These are phyloP conservation scores for Aristolochia contorta DNA, from an alignment of 164 flowering plant species.

Conservation along the genomic window DNA sequence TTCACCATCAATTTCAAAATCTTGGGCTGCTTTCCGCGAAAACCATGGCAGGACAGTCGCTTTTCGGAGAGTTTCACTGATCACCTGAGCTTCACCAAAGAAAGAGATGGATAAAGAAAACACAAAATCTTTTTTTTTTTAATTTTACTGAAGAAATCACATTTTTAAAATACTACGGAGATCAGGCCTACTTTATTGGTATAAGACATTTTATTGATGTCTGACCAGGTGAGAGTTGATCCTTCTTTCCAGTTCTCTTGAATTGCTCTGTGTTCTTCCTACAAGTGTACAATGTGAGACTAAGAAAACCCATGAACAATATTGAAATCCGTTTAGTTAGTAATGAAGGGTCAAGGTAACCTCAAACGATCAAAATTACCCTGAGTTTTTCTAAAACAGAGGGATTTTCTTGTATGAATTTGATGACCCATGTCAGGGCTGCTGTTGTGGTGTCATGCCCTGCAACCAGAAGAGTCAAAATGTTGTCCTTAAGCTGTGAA, in stretches of 20 bases:
- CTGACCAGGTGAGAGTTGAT: slow-evolving; percentile 41
- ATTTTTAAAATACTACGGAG: neutral
- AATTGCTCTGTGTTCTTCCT: slow-evolving; percentile 46
- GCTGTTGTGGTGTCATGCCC: slow-evolving; percentile 79
- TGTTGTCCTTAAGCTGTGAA: slow-evolving; percentile 52
- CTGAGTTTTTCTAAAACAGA: slow-evolving; percentile 35
- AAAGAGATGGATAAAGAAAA: neutral
- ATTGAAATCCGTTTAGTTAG: neutral
- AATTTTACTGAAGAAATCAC: neutral
- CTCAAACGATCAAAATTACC: slow-evolving; percentile 16
- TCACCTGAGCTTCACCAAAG: slow-evolving; percentile 26
- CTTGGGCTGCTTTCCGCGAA: slow-evolving; percentile 64
- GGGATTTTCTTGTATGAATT: slow-evolving; percentile 58
- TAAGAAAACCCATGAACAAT: neutral
- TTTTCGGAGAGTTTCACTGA: slow-evolving; percentile 51
- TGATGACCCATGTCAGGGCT: slow-evolving; percentile 57
- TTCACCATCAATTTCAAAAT: slow-evolving; percentile 53
- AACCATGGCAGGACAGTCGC: slow-evolving; percentile 63
- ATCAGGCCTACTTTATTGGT: slow-evolving; percentile 37
- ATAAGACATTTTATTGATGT: slow-evolving; percentile 58
- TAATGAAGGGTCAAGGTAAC: neutral
- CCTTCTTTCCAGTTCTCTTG: slow-evolving; percentile 24
- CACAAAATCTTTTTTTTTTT: neutral
- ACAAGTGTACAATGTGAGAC: slow-evolving; percentile 15
- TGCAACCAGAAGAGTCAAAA: slow-evolving; percentile 50